Evolutionary conservation across 78 protist genomes (phyloP).

Genomic region (Diacronema lutheri): DNA sequence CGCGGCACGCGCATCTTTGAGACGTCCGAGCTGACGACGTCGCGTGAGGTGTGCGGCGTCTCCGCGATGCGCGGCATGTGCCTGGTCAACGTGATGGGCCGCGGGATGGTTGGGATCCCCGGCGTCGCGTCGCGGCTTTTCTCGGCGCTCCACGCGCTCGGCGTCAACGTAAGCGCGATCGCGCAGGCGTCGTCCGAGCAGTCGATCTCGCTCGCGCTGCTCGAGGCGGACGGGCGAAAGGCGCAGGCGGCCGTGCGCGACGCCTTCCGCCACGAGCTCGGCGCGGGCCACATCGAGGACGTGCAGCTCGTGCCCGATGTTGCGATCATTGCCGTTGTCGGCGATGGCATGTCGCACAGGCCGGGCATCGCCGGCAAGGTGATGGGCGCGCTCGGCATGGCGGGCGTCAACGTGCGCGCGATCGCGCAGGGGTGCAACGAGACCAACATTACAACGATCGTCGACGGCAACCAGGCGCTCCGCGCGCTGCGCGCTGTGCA

Average conservation of each 20-base stretch:
- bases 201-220: conserved; percentile 40
- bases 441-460: neutral
- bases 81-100: conserved; percentile 28
- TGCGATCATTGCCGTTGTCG: conserved; percentile 43
- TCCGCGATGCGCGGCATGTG: neutral
- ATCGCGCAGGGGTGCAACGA: conserved; percentile 40
- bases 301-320: neutral
- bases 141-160: neutral
- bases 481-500: no score
- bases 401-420: conserved; percentile 35
- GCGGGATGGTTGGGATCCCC: conserved; percentile 20
- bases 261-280: conserved; percentile 6
- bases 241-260: conserved; percentile 4
- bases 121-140: conserved; percentile 37
- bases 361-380: conserved; percentile 27
- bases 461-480: no score
- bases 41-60: no score
- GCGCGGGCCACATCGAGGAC: neutral
- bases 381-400: conserved; percentile 14
- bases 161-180: conserved; percentile 30
- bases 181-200: conserved; percentile 44
- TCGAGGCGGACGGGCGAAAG: neutral
- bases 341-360: conserved; percentile 28
- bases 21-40: no score
- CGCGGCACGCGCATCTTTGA: conserved; percentile 20